phyloP scores from a whole-genome alignment of 139 green algal genomes.

The Auxenochlorella pyrenoidosa region DNA sequence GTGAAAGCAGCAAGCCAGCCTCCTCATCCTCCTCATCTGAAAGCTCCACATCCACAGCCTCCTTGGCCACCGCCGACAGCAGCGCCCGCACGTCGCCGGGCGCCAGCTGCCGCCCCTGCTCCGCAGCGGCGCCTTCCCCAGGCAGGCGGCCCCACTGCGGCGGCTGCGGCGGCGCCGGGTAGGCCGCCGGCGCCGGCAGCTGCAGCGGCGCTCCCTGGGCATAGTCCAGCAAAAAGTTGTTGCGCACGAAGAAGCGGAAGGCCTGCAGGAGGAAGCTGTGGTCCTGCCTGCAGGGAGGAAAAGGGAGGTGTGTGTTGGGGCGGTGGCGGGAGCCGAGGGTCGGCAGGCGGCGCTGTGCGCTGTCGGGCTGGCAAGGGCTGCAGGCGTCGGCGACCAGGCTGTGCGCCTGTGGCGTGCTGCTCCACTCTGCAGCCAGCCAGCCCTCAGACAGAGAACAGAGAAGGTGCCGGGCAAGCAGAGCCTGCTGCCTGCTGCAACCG shows the following conservation, averaged over 20 bases:
- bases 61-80: not conserved
- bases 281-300: constrained; percentile 33
- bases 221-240: constrained; percentile 61
- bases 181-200: not conserved
- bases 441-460: no score
- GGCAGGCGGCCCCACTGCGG: constrained; percentile 1
- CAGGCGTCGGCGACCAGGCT: no score
- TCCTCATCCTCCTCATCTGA: constrained; percentile 18
- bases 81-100: not conserved
- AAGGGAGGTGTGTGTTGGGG: no score
- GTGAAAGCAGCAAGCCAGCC: not conserved
- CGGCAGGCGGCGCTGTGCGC: not conserved
- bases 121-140: not conserved
- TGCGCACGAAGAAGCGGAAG: constrained; percentile 70
- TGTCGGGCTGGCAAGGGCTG: not conserved
- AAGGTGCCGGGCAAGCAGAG: no score
- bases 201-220: constrained; percentile 9
- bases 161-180: not conserved
- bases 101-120: not conserved
- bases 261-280: constrained; percentile 64
- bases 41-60: constrained; percentile 28
- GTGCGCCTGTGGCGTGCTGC: no score
- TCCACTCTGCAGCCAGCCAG: no score
- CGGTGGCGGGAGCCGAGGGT: not conserved
- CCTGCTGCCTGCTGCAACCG: no score